phyloP scores from a whole-genome alignment of 2,329 filamentous ascomycete genomes.

The Aureobasidium sp. region DNA sequence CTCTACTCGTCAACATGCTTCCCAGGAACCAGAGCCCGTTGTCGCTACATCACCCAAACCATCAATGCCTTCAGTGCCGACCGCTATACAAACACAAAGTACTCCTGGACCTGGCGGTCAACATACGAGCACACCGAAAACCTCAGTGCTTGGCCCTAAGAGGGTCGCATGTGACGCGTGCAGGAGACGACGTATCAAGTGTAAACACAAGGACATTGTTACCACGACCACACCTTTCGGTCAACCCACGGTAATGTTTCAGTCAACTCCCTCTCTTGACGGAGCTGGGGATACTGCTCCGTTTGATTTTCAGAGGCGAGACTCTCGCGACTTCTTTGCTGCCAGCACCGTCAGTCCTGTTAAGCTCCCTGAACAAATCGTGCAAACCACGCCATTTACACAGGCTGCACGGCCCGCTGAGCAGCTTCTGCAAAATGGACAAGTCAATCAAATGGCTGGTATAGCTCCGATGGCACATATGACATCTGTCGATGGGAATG shows the following conservation, averaged over 20 bases:
- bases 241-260: constrained; percentile 8
- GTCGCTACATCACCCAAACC: constrained; percentile 1
- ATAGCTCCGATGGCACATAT: constrained; percentile 14
- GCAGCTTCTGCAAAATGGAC: neutral
- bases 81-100: constrained; percentile 22
- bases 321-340: constrained; percentile 14
- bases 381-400: constrained; percentile 5
- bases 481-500: constrained; percentile 6
- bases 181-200: constrained; percentile 54
- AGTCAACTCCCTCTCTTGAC: constrained; percentile 19
- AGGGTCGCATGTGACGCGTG: constrained; percentile 56
- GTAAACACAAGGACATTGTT: constrained; percentile 56
- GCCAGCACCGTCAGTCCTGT: neutral
- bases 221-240: constrained; percentile 13
- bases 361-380: constrained; percentile 4
- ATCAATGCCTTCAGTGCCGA: constrained; percentile 13
- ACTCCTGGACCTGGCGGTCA: constrained; percentile 23
- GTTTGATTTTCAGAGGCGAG: neutral
- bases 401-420: neutral
- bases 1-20: constrained; percentile 33
- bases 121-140: constrained; percentile 46
- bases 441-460: neutral
- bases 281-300: constrained; percentile 19
- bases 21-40: constrained; percentile 21
- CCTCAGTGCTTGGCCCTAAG: constrained; percentile 54